Base-by-base conservation (phyloP, 1,284 basidiomycete genomes). In the Ceratobasidium sp. region DNA sequence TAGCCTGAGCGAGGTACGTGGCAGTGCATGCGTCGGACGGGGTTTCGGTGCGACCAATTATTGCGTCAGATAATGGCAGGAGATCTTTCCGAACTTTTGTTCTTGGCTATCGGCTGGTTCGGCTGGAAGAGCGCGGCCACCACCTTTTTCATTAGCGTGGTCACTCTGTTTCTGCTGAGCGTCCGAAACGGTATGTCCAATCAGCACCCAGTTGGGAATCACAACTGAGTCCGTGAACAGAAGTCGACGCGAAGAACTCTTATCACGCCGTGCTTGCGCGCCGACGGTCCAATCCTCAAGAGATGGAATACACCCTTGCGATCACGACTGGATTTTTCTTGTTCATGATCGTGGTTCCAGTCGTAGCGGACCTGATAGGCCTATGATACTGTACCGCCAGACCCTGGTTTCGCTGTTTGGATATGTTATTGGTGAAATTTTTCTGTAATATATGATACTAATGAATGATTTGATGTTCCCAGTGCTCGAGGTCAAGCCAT, bases 41-140 rank as follows among this genome's bases (percentile, higher is more conserved):
- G n/a, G n/a, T n/a, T n/a, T n/a, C n/a, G n/a, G n/a, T n/a, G n/a
- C n/a, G n/a, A n/a, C n/a, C n/a, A n/a, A n/a, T n/a, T n/a, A n/a
- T n/a, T n/a, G n/a, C n/a, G n/a, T 12, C n/a, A 47, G 25, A 6
- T 12, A 15, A 67, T 67, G 62, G 20, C 62, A n/a, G 62, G 62
- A 32, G 62, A 67, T 67, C 49, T 67, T 22, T 67, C 62, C n/a
- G 62, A 67, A 13, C 50, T 67, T 53, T 50, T 67, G 12, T 67
- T 67, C 38, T 50, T 67, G 25, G 62, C 50, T 42, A 67, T 67
- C 32, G 62, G 62, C n/a, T 67, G 62, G 62, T 67, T 67, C 45
- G 62, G 62, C 13, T 67, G 62, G 62, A 67, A 67, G 50, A 53
- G 62, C 27, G 62, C 62, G 0, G 62, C 62, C 4, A 67, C 62